Percentiles rank a stretch among this genome's conserved stretches.
Conservation (phyloP, 2,329 filamentous ascomycete species). For the Alternaria sp. region DNA sequence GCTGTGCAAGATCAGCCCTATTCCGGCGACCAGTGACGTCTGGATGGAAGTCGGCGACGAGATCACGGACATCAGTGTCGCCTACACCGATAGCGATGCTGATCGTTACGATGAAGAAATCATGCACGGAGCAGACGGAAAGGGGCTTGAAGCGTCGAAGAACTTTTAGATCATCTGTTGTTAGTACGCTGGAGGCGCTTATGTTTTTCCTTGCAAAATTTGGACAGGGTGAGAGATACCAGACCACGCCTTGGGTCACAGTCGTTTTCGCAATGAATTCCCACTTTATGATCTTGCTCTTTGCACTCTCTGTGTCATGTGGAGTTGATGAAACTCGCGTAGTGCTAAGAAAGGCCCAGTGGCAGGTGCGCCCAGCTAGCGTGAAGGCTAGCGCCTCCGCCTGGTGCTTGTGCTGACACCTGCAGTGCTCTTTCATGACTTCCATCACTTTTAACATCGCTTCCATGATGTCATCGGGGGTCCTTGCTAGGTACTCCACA, state of each 20-base stretch:
- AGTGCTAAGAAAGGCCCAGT: background rate
- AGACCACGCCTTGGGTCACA: conserved; percentile 12
- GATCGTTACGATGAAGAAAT: conserved; percentile 38
- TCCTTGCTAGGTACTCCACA: background rate
- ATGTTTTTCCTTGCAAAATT: background rate
- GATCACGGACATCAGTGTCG: conserved; percentile 34
- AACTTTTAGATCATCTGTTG: conserved; percentile 9
- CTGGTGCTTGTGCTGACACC: background rate
- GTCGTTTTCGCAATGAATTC: conserved; percentile 2
- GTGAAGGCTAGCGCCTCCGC: background rate
- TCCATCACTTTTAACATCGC: background rate
- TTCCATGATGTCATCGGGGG: background rate
- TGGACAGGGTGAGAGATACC: conserved; percentile 7
- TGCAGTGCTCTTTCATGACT: background rate
- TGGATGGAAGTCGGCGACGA: conserved; percentile 77
- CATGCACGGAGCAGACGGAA: conserved; percentile 25
- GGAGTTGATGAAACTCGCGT: background rate
- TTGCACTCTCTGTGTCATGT: background rate
- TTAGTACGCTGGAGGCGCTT: background rate
- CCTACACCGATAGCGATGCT: conserved; percentile 30
- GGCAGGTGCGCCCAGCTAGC: background rate
- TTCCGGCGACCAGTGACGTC: conserved; percentile 73
- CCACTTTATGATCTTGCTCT: background rate
- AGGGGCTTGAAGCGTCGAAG: conserved; percentile 17
- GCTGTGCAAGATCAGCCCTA: conserved; percentile 71